These are phyloP conservation scores for Lachnellula suecica DNA, from an alignment of 2,329 filamentous ascomycete genomes.

Conservation along the genomic window DNA sequence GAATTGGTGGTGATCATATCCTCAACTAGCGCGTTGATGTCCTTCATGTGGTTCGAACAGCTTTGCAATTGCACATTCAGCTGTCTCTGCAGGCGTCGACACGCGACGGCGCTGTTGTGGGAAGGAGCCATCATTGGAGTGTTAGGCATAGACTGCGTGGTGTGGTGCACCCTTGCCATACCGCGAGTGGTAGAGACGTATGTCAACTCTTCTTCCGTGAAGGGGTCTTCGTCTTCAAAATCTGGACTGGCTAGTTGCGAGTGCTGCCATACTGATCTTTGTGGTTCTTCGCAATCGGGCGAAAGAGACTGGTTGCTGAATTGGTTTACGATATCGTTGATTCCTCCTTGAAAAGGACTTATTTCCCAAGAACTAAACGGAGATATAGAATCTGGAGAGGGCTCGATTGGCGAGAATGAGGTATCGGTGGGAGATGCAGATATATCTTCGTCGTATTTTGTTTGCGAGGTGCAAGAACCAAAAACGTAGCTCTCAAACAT, in stretches of 20 bases:
- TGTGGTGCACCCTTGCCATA: slow-evolving; percentile 9
- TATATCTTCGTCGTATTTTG: slow-evolving; percentile 7
- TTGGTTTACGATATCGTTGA: slow-evolving; percentile 11
- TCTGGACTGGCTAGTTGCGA: slow-evolving; percentile 13
- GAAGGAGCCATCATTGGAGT: slow-evolving; percentile 1
- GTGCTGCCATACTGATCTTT: slow-evolving; percentile 15
- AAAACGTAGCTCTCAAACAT: slow-evolving; percentile 31
- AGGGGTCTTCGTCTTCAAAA: slow-evolving; percentile 5
- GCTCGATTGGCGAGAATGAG: slow-evolving; percentile 17
- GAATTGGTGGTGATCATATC: slow-evolving; percentile 22
- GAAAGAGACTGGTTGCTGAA: slow-evolving; percentile 7
- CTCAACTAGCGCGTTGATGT: slow-evolving; percentile 25
- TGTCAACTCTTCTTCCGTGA: slow-evolving; percentile 10
- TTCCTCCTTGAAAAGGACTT: background rate
- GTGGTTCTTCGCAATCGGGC: slow-evolving; percentile 12
- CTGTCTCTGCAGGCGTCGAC: slow-evolving; percentile 24
- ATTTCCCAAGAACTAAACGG: background rate
- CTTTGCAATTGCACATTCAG: slow-evolving; percentile 25
- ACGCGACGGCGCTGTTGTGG: slow-evolving; percentile 7
- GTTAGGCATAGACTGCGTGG: slow-evolving; percentile 8
- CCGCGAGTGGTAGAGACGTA: slow-evolving; percentile 14
- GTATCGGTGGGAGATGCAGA: slow-evolving; percentile 25
- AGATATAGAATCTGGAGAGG: slow-evolving; percentile 5
- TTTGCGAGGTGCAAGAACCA: slow-evolving; percentile 21
- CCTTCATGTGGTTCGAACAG: slow-evolving; percentile 18